Evolutionary conservation across 2,329 filamentous ascomycete species (phyloP), one percentile per base, ranked within the genome.

Genomic region (Nectriaceae sp.): DNA sequence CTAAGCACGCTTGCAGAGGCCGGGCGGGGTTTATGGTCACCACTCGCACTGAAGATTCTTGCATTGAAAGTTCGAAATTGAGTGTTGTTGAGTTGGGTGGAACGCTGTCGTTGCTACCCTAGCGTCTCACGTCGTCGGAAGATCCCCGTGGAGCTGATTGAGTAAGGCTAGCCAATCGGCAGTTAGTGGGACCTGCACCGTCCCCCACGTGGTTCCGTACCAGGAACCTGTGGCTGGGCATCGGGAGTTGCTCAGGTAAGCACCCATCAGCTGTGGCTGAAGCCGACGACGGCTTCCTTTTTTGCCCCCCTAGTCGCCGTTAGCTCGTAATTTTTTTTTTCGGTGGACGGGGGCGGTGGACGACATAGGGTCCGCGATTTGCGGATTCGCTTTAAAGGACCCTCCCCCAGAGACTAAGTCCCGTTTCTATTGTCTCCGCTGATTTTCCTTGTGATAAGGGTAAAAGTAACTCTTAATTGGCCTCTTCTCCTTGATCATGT

Each of bases 131-230:
- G 24, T 29, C 6, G 24, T 29, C 24, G 24, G 24, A 29, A 6
- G 24, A 13, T 29, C 6, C 24, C 13, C 24, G n/a, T 10, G 33
- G 33, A 36, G 5, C 33, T 18, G 33, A 10, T 8, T 18, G 21
- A 21, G 20, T 39, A 53, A 50, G 50, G 50, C 47, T 47, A 50
- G 33, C 59, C 57, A 62, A 62, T 61, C 59, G 57, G 57, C 49
- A 57, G 44, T 47, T 47, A 49, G 55, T 42, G 36, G 31, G 22
- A 42, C 37, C 35, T 50, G 49, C 53, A 42, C 20, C 36, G 38
- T 37, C 39, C 35, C 42, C 46, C 50, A 39, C 37, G 37, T 39
- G 37, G 37, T 19, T 16, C 16, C 16, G 26, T 19, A 18, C 5
- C 18, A 21, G 19, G 18, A 20, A 18, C 37, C 18, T 18, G 37